Percentiles rank a stretch among this genome's conserved stretches.
phyloP scores from a whole-genome alignment of 169 alveolate genomes.

The Perkinsus marinus region DNA sequence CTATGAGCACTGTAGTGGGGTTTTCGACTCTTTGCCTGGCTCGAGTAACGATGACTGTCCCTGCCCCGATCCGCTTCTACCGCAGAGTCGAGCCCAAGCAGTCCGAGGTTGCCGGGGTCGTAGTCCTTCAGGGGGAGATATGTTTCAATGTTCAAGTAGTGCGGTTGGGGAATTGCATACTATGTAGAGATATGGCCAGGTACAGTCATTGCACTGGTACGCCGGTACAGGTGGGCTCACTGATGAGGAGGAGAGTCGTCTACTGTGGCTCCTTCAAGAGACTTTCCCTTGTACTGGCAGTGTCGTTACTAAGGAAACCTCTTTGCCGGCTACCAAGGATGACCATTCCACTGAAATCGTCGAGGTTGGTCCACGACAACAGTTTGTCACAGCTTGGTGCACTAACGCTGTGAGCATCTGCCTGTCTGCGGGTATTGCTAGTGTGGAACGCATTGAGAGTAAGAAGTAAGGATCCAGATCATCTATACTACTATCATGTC shows the following conservation, averaged over 20 bases:
- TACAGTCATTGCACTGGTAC: not conserved
- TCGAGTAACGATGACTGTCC: not conserved
- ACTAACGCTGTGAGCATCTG: constrained; percentile 7
- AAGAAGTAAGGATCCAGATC: not conserved
- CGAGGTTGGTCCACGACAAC: constrained; percentile 17
- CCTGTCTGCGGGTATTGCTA: not conserved
- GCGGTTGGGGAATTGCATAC: not conserved
- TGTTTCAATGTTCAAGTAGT: not conserved
- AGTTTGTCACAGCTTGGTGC: constrained; percentile 12
- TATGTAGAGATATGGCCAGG: no score
- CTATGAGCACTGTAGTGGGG: not conserved
- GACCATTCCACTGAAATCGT: not conserved
- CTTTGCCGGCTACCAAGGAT: not conserved
- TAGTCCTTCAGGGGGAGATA: not conserved
- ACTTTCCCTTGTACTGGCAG: not conserved
- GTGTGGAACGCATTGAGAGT: not conserved
- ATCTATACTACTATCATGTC: not conserved
- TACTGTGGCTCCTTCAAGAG: constrained; percentile 10
- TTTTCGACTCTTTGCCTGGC: not conserved
- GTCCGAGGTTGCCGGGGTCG: not conserved
- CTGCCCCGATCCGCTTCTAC: not conserved
- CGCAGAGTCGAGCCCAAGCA: not conserved
- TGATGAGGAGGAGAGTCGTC: not conserved
- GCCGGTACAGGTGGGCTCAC: not conserved
- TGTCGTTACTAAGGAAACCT: not conserved